Percentiles rank a stretch among this genome's conserved stretches.
phyloP scores from a whole-genome alignment of 768 basidiomycete species.

The Baorangia bicolor region DNA sequence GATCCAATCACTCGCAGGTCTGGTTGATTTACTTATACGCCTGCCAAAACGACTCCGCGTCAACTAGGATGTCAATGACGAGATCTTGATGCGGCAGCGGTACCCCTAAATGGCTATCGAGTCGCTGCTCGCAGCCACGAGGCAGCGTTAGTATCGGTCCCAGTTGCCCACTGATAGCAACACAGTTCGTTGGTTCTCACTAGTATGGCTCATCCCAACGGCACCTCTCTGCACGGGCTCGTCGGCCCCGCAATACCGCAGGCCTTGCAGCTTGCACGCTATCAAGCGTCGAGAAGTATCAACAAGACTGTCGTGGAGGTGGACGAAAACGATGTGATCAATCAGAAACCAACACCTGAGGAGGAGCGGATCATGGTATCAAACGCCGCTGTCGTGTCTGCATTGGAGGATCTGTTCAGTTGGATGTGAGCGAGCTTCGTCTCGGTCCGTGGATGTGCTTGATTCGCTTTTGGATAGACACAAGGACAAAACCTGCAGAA shows the following conservation, averaged over 20 bases:
- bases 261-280: constrained; percentile 11
- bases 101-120: neutral
- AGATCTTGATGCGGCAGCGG: no score
- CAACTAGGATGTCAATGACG: neutral
- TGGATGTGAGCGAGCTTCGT: constrained; percentile 7
- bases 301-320: neutral
- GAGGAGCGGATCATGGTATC: constrained; percentile 13
- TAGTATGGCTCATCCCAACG: neutral
- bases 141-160: neutral
- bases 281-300: constrained; percentile 3
- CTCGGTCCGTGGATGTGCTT: no score
- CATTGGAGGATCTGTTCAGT: constrained; percentile 19
- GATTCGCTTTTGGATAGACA: constrained; percentile 3
- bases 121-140: neutral
- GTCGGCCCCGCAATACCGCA: constrained; percentile 9
- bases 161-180: neutral
- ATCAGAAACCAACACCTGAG: constrained; percentile 12
- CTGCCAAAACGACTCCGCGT: neutral
- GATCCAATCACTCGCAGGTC: no score
- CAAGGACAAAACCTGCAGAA: constrained; percentile 10
- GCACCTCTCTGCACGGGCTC: neutral
- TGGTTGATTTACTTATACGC: neutral
- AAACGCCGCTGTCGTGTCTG: constrained; percentile 8
- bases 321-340: constrained; percentile 13
- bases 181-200: neutral